Base-by-base conservation (phyloP, 768 basidiomycete species). In the Hygrophorus russula region DNA sequence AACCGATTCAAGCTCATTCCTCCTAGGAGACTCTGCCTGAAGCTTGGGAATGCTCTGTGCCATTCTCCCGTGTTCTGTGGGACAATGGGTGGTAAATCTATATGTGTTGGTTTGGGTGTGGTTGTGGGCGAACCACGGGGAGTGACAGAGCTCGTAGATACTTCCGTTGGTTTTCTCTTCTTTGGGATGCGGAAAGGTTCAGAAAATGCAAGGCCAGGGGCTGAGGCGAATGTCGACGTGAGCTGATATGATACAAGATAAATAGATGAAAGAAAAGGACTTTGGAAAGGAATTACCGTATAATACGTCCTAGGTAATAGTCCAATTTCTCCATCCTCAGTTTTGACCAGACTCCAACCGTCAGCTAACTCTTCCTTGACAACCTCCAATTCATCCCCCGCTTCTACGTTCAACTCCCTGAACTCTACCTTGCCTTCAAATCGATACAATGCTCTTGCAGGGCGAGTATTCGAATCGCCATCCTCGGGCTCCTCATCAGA, bases 1-100 rank as follows among this genome's bases (percentile, higher is more conserved):
- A 90, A 90, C n/a, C 86, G 72, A 57, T 89, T 88, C 42, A 89
- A 60, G 36, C 76, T 77, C 59, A 80, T 87, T 8, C 86, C 84
- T 24, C 83, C 78, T 1, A 90, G 72, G 0, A 89, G 67, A 49
- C 76, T 80, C 43, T 75, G 74, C 7, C 78, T 66, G 52, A 86
- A 82, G 57, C 74, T 83, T 1, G 83, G 82, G 49, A 82, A 74
- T 12, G 63, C 53, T 19, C 56, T 53, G 1, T 59, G 57, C 67
- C 82, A 82, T 58, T 86, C 84, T 10, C 82, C 83, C 1, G 84
- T 86, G 39, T 69, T 68, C 52, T 86, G 82, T 2, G 74, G 76
- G 9, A 79, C 53, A 31, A 83, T 64, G 27, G 72, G 70, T 35
- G 59, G 57, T 24, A 24, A 24, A 7, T 24, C 7, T 24, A 7